A percentile compares a stretch with the other conserved stretches of the same genome.
phyloP scores from a whole-genome alignment of 345 rosid genomes.

The Salix arbutifolia region DNA sequence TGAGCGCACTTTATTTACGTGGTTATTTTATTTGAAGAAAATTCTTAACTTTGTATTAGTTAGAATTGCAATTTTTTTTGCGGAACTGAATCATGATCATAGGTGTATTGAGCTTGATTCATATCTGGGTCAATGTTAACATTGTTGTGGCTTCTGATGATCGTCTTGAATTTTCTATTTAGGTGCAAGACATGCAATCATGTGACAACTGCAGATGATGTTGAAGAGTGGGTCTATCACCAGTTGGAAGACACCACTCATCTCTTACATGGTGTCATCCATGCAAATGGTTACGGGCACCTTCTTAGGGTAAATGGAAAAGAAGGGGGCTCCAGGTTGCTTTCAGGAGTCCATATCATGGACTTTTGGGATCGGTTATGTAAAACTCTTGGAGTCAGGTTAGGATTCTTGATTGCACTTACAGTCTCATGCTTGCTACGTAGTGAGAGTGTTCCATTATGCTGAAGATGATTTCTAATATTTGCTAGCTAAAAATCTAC shows the following conservation, averaged over 20 bases:
- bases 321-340: constrained; percentile 66
- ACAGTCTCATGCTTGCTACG: background rate
- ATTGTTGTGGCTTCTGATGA: background rate
- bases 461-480: background rate
- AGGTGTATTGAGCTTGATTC: background rate
- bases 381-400: constrained; percentile 58
- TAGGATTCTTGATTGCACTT: background rate
- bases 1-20: background rate
- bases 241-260: constrained; percentile 64
- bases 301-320: constrained; percentile 68
- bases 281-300: constrained; percentile 67
- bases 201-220: constrained; percentile 40
- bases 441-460: background rate
- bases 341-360: constrained; percentile 62
- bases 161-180: background rate
- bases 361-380: constrained; percentile 73
- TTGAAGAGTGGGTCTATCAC: constrained; percentile 57
- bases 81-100: background rate
- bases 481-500: background rate
- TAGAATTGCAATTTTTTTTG: background rate
- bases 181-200: constrained; percentile 58
- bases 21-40: background rate
- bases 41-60: background rate
- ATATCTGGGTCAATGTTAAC: background rate
- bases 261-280: constrained; percentile 65